Evolutionary conservation across 176 grass and related monocot genomes (phyloP), one percentile per base, ranked within the genome.

Genomic region (Zizania latifolia): DNA sequence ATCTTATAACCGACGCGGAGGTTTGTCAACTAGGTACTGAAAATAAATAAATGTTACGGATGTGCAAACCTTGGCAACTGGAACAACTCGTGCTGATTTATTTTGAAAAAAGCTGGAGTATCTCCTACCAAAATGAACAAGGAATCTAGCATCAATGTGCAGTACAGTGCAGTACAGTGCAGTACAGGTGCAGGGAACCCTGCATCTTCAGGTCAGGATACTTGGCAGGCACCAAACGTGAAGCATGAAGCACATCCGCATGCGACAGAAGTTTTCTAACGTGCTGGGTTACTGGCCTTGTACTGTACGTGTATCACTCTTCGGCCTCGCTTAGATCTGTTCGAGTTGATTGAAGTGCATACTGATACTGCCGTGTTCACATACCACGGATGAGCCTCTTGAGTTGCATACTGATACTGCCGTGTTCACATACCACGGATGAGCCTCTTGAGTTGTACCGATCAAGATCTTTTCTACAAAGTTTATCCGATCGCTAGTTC

Each of bases 131-230:
- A 26, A 53, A 53, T 62, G 66, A 60, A n/a, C 15, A 37, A 5
- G 1, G 66, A 71, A 71, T 38, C 30, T 62, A 22, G 55, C 21
- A 28, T 35, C 37, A 19, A 28, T 40, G 4, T 28, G 39, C 51
- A 33, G 4, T 13, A 16, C 17, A 27, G 35, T n/a, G n/a, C n/a
- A n/a, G n/a, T n/a, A n/a, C n/a, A n/a, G 4, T 28, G 39, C 51
- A 33, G 4, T 13, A 16, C 17, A 27, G 35, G 35, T 12, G 11
- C 36, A 12, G 9, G 13, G 13, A 17, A 7, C 66, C 21, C 21
- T 62, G 66, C 55, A 71, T 50, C 56, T 72, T 48, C 4, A 10
- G 56, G 40, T 81, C 31, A 72, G 16, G 31, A 81, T 81, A 38
- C 41, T 30, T 27, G 39, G 0, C 14, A 29, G 34, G 0, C 6